Evolutionary conservation across 2,329 filamentous ascomycete genomes (phyloP).

Genomic region (Fusarium liriodendri): DNA sequence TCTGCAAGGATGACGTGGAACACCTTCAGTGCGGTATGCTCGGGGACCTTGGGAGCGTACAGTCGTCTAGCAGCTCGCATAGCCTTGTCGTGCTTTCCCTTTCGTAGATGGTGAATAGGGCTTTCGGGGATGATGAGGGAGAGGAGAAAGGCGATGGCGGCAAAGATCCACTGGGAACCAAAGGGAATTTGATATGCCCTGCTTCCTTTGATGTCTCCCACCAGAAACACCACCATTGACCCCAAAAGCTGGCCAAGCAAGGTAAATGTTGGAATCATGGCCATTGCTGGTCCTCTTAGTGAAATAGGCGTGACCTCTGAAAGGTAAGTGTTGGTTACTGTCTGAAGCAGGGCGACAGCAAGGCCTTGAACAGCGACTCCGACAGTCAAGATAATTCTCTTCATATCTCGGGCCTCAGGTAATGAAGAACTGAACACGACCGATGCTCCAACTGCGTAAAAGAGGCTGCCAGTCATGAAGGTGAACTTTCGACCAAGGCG

Average conservation of each 20-base stretch:
- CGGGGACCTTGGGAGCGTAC: neutral
- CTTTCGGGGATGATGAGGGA: neutral
- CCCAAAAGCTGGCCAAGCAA: constrained; percentile 4
- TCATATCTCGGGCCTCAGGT: neutral
- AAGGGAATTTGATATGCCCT: neutral
- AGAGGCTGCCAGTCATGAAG: neutral
- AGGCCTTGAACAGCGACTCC: neutral
- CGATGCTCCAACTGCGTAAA: neutral
- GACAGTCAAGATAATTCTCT: neutral
- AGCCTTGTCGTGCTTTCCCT: neutral
- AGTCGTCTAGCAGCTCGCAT: neutral
- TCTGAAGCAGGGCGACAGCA: neutral
- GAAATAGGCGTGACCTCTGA: constrained; percentile 1
- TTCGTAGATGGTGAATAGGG: neutral
- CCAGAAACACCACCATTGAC: neutral
- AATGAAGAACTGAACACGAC: neutral
- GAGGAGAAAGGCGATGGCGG: neutral
- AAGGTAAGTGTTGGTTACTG: neutral
- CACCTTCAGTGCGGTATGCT: neutral
- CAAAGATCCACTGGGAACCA: constrained; percentile 2
- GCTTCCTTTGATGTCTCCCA: neutral
- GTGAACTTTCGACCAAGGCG: constrained; percentile 1
- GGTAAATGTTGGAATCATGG: neutral
- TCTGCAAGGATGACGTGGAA: neutral
- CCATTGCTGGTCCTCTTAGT: neutral